A percentile compares a stretch with the other conserved stretches of the same genome.
Conservation (phyloP, 306 rosid genomes). For the Begonia masoniana region DNA sequence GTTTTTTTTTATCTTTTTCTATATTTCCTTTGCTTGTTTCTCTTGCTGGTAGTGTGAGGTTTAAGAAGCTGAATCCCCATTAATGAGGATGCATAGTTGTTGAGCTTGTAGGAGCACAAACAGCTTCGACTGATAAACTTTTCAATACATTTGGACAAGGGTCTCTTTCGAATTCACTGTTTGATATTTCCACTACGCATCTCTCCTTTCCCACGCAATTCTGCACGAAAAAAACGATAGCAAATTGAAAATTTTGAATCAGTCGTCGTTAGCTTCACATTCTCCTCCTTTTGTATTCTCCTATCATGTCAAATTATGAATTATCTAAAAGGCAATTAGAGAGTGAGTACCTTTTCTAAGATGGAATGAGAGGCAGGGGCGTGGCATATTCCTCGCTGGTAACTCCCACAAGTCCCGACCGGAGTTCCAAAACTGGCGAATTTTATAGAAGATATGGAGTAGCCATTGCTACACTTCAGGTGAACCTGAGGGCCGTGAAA, state of each 20-base stretch:
- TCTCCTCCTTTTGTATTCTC: too few relatives aligned
- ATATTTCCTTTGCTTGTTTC: conserved; percentile 14
- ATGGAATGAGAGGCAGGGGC: conserved; percentile 36
- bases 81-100: background rate
- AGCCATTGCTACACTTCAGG: conserved; percentile 52
- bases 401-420: conserved; percentile 56
- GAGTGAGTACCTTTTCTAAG: conserved; percentile 55
- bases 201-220: conserved; percentile 71
- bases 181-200: conserved; percentile 71
- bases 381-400: conserved; percentile 54
- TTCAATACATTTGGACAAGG: conserved; percentile 95
- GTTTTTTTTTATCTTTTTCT: conserved; percentile 16
- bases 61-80: conserved; percentile 3
- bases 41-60: background rate
- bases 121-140: conserved; percentile 86
- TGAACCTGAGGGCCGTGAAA: conserved; percentile 28
- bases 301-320: background rate
- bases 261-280: too few relatives aligned
- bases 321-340: too few relatives aligned
- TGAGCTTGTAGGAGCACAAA: conserved; percentile 41
- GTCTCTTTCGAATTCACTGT: conserved; percentile 72
- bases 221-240: conserved; percentile 26
- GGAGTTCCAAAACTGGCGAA: conserved; percentile 90
- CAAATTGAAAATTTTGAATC: background rate
- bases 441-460: conserved; percentile 48